Conservation (phyloP, 2,329 filamentous ascomycete genomes). For the Cylindrodendrum hubeiense region DNA sequence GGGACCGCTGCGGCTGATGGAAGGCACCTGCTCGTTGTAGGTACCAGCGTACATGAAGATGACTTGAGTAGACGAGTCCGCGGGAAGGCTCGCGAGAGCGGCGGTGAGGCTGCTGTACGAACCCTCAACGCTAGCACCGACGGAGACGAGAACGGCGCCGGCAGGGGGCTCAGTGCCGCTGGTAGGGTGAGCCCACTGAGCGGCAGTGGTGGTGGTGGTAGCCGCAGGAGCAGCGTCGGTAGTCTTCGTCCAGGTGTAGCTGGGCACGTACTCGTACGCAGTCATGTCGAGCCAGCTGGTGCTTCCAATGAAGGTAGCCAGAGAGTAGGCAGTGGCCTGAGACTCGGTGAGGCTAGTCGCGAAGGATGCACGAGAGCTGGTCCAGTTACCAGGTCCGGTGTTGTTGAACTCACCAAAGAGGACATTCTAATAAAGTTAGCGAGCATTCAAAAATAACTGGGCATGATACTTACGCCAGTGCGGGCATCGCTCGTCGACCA, state of each 20-base stretch:
- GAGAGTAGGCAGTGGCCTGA: conserved; percentile 33
- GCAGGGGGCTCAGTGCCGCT: conserved; percentile 55
- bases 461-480: conserved; percentile 56
- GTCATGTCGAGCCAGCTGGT: conserved; percentile 42
- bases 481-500: conserved; percentile 69
- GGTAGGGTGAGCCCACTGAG: conserved; percentile 46
- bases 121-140: conserved; percentile 38
- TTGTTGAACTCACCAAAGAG: conserved; percentile 71
- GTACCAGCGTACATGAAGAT: conserved; percentile 59
- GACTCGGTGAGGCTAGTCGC: conserved; percentile 37
- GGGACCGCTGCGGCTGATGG: conserved; percentile 27
- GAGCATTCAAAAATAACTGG: not conserved
- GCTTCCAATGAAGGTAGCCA: conserved; percentile 35
- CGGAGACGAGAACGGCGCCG: conserved; percentile 57
- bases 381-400: conserved; percentile 55
- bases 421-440: conserved; percentile 48
- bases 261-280: conserved; percentile 39
- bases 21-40: conserved; percentile 64
- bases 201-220: conserved; percentile 44
- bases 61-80: conserved; percentile 45
- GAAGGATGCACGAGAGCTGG: conserved; percentile 33
- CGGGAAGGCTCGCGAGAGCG: conserved; percentile 44
- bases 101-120: conserved; percentile 47
- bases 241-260: conserved; percentile 24
- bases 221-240: conserved; percentile 6